These are phyloP conservation scores for Tylopilus plumbeoviolaceoides DNA, from an alignment of 768 basidiomycete genomes.

Conservation along the genomic window DNA sequence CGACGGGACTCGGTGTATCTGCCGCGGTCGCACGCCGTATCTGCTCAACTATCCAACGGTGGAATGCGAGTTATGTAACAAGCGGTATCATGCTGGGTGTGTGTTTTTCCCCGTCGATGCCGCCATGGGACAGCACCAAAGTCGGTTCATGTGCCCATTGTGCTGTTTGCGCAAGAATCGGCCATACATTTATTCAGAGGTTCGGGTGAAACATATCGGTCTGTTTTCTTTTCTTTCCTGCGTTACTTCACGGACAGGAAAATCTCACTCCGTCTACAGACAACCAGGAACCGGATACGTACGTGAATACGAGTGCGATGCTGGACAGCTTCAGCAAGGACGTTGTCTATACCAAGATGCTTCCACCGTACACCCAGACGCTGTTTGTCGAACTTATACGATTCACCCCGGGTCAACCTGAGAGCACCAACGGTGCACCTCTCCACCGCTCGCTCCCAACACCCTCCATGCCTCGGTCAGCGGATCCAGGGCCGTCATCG, in stretches of 20 bases:
- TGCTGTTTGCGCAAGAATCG: slow-evolving; percentile 75
- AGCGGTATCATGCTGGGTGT: slow-evolving; percentile 68
- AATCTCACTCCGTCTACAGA: slow-evolving; percentile 30
- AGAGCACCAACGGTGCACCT: slow-evolving; percentile 17
- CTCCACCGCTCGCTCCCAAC: slow-evolving; percentile 12
- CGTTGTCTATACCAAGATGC: slow-evolving; percentile 64
- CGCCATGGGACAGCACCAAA: slow-evolving; percentile 29
- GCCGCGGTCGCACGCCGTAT: slow-evolving; percentile 63
- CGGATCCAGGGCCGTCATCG: slow-evolving; percentile 29
- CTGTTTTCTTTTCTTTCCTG: slow-evolving; percentile 22
- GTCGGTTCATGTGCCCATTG: slow-evolving; percentile 66
- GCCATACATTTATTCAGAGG: slow-evolving; percentile 68
- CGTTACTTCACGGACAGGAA: not conserved
- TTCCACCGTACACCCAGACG: slow-evolving; percentile 59
- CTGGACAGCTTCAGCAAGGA: slow-evolving; percentile 69
- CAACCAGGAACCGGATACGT: slow-evolving; percentile 49
- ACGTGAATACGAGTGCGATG: slow-evolving; percentile 72
- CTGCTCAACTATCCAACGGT: slow-evolving; percentile 59
- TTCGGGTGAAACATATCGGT: slow-evolving; percentile 68
- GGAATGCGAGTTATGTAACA: slow-evolving; percentile 62
- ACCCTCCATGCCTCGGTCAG: slow-evolving; percentile 19
- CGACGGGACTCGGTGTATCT: slow-evolving; percentile 79
- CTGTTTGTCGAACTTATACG: slow-evolving; percentile 71
- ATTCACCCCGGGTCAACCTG: slow-evolving; percentile 33
- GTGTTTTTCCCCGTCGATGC: slow-evolving; percentile 63